Evolutionary conservation across 345 rosid genomes (phyloP).

Genomic region (sweet orange (Citrus sinensis)): DVS_A1.0 CM039168.1:8751501-8752000

Average conservation of each 20-base stretch:
- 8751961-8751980: constrained; percentile 93
- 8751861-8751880: constrained; percentile 5
- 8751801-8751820: neutral
- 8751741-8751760: no score
- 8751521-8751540: neutral
- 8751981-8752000: constrained; percentile 93
- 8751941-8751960: constrained; percentile 40
- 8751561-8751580: neutral
- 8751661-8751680: neutral
- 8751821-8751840: no score
- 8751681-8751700: neutral
- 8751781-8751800: neutral
- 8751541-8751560: neutral
- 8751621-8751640: neutral
- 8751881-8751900: no score
- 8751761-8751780: neutral
- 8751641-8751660: neutral
- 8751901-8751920: no score
- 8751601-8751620: neutral
- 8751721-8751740: no score
- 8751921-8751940: neutral
- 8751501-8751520: neutral
- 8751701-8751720: neutral
- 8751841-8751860: neutral
- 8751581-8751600: neutral